Evolutionary conservation across 371 early-diverging fungal genomes (phyloP), one percentile per base, ranked within the genome.

Genomic region (Haplosporangium sp.): DNA sequence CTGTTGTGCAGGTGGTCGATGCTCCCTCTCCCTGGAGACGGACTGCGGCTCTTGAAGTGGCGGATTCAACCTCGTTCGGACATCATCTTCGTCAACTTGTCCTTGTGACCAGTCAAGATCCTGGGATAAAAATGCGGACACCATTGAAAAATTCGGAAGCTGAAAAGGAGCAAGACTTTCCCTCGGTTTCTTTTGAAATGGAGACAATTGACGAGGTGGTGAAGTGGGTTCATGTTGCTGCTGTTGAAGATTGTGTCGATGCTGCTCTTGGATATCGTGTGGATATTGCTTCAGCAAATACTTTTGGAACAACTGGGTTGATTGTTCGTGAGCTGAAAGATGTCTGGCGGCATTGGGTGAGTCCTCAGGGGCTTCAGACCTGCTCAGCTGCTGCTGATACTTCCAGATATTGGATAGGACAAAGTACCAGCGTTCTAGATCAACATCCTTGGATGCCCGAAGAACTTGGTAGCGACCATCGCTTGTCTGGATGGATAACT

Each of bases 321-420:
- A 76, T 38, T 67, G 77, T 51, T 76, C 71, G 40, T 71, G 77
- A 7, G 77, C 71, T 2, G 72, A 52, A 16, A 76, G 64, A 47
- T 67, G 42, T 29, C 64, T 47, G 7, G 71, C 46, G 36, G 60
- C 18, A 14, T 12, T 40, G 13, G 64, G 58, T 29, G 59, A 9
- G 14, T 10, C 52, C 37, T 47, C 55, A 6, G 29, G 42, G 38
- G 40, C 51, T 20, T 37, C 47, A 55, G 18, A 5, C 13, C 37
- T 55, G 54, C 38, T 16, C 36, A 0, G 38, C 40, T 69, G 63
- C 20, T 21, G 50, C 45, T 58, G 57, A 12, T 45, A 51, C 20
- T 50, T 54, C 72, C 79, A 79, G 18, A 79, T 62, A 56, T 68
- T 79, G 51, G 48, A 60, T 6, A 60, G 36, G 3, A 61, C 55